A percentile compares a stretch with the other conserved stretches of the same genome.
These are phyloP conservation scores for Penicillium oxalicum DNA, from an alignment of 2,329 filamentous ascomycete genomes.

Conservation along the genomic window DNA sequence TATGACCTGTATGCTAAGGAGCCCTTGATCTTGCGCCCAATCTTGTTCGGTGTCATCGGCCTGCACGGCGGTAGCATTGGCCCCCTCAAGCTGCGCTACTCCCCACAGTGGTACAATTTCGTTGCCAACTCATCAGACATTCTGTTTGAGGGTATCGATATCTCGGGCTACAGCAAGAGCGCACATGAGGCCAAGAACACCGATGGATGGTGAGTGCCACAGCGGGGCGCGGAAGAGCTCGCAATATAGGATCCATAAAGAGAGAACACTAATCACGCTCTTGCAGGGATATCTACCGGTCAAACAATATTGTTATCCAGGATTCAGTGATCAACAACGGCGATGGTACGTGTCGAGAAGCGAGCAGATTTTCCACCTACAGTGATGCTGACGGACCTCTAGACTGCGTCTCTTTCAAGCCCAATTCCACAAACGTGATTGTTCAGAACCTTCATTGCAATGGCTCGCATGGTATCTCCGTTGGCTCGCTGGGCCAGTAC, in stretches of 20 bases:
- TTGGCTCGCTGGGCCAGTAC: constrained; percentile 68
- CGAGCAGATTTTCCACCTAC: no score
- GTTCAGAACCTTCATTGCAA: constrained; percentile 63
- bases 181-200: constrained; percentile 58
- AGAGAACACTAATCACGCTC: background rate
- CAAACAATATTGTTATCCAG: constrained; percentile 58
- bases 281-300: constrained; percentile 46
- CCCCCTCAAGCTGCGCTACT: constrained; percentile 56
- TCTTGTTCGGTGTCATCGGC: constrained; percentile 53
- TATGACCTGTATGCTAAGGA: constrained; percentile 57
- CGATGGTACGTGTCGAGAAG: constrained; percentile 42
- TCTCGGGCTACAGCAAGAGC: constrained; percentile 51
- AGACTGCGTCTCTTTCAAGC: constrained; percentile 70
- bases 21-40: constrained; percentile 53
- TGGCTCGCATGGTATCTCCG: constrained; percentile 65
- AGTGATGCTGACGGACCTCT: constrained; percentile 7
- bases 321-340: constrained; percentile 60
- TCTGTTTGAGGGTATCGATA: constrained; percentile 57
- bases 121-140: constrained; percentile 61
- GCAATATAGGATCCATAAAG: no score
- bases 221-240: background rate
- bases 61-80: constrained; percentile 54
- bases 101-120: constrained; percentile 58
- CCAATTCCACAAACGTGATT: constrained; percentile 63
- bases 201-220: constrained; percentile 46